A percentile compares a stretch with the other conserved stretches of the same genome.
phyloP scores from a whole-genome alignment of 73 alveolate species.

The Tetrahymena elliotti region DNA sequence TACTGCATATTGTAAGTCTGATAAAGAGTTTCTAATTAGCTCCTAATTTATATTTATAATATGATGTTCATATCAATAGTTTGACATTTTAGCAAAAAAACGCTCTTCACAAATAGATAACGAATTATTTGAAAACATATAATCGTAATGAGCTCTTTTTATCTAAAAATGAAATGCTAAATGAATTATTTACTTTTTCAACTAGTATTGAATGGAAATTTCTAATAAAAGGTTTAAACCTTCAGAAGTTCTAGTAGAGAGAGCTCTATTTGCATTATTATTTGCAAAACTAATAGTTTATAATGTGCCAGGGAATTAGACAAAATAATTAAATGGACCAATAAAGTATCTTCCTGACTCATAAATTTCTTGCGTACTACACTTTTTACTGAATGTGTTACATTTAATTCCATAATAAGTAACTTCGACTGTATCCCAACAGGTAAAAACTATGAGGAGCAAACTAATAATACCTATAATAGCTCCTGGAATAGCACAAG shows the following conservation, averaged over 20 bases:
- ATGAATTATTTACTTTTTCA: neutral
- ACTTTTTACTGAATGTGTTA: constrained; percentile 21
- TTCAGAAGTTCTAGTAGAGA: constrained; percentile 41
- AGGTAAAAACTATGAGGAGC: constrained; percentile 15
- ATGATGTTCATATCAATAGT: too few relatives aligned
- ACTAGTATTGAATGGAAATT: constrained; percentile 23
- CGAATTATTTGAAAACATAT: neutral
- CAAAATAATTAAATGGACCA: constrained; percentile 38
- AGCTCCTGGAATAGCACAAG: neutral
- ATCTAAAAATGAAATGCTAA: neutral
- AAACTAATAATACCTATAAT: neutral
- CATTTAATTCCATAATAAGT: constrained; percentile 36
- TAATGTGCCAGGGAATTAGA: constrained; percentile 23
- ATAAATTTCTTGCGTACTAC: constrained; percentile 22
- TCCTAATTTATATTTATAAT: neutral
- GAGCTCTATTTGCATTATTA: constrained; percentile 17
- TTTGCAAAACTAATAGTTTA: constrained; percentile 18
- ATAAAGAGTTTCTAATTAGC: neutral
- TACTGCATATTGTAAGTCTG: constrained; percentile 9
- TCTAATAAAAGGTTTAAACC: constrained; percentile 24
- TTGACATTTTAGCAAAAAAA: too few relatives aligned
- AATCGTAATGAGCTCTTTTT: neutral
- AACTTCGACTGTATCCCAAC: constrained; percentile 45
- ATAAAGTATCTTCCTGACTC: constrained; percentile 42
- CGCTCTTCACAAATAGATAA: neutral